These are phyloP conservation scores for Pyrenophora seminiperda DNA, from an alignment of 2,329 filamentous ascomycete species.

Conservation along the genomic window DNA sequence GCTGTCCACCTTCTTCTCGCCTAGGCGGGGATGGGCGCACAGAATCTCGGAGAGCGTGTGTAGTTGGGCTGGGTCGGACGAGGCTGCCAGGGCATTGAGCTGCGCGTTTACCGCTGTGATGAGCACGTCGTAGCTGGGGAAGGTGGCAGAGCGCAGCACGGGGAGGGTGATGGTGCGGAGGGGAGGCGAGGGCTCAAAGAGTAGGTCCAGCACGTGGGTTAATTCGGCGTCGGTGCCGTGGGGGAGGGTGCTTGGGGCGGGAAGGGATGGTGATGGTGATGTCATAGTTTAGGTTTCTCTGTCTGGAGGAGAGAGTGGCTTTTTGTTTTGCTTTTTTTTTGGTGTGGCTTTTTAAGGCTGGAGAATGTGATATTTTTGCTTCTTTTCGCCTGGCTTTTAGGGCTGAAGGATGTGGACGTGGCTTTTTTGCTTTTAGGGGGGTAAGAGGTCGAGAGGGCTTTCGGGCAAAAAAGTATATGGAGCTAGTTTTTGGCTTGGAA, in stretches of 20 bases:
- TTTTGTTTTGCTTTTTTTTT: conserved; percentile 4
- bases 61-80: conserved; percentile 54
- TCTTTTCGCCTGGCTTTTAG: too few relatives aligned
- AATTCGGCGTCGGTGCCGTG: conserved; percentile 62
- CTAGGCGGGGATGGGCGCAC: conserved; percentile 80
- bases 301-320: not conserved
- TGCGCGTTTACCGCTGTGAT: conserved; percentile 69
- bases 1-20: conserved; percentile 81
- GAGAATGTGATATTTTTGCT: not conserved
- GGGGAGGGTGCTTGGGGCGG: conserved; percentile 62
- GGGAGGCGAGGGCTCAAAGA: conserved; percentile 81
- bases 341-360: conserved; percentile 8
- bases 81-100: conserved; percentile 55
- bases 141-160: conserved; percentile 64
- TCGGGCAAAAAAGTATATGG: too few relatives aligned
- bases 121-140: conserved; percentile 70
- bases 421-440: not conserved
- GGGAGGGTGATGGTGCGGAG: conserved; percentile 75
- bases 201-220: conserved; percentile 68
- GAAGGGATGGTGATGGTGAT: too few relatives aligned
- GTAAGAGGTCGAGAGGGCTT: too few relatives aligned
- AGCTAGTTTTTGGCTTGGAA: too few relatives aligned
- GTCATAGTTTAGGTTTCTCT: conserved; percentile 25
- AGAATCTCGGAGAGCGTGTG: conserved; percentile 72
- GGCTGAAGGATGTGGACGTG: not conserved